A percentile compares a stretch with the other conserved stretches of the same genome.
These are phyloP conservation scores for Talaromyces sp. DNA, from an alignment of 2,329 filamentous ascomycete species.

Conservation along the genomic window DNA sequence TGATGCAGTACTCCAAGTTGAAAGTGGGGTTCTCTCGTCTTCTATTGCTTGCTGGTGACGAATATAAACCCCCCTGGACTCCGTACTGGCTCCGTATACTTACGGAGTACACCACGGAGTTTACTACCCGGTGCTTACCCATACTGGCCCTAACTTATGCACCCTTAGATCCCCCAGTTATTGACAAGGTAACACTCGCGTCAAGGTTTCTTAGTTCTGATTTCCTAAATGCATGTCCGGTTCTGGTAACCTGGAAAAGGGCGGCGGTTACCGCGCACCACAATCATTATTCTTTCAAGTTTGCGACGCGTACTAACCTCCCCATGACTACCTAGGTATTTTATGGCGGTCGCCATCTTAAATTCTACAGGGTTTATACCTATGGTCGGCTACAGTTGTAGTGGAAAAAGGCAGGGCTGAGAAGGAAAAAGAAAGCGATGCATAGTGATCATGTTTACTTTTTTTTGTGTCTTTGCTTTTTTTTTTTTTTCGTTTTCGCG, in stretches of 20 bases:
- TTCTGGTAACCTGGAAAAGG: constrained; percentile 10
- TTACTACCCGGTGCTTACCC: too few relatives aligned
- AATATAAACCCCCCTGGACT: too few relatives aligned
- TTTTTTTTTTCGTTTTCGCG: constrained; percentile 1
- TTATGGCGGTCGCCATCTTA: not conserved
- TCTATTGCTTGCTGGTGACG: too few relatives aligned
- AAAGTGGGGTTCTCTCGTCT: not conserved
- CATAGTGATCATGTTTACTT: constrained; percentile 15
- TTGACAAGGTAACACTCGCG: not conserved
- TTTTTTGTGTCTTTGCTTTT: constrained; percentile 14
- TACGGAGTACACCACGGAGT: too few relatives aligned
- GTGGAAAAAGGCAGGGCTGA: not conserved
- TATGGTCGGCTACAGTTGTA: too few relatives aligned
- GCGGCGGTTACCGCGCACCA: constrained; percentile 25
- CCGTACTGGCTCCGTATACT: too few relatives aligned
- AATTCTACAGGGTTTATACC: not conserved
- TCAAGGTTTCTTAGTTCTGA: not conserved
- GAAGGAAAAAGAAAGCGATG: constrained; percentile 2
- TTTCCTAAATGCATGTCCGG: not conserved
- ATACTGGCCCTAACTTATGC: too few relatives aligned
- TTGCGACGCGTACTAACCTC: not conserved
- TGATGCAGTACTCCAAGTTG: not conserved
- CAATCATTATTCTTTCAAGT: not conserved
- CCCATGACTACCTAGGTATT: not conserved
- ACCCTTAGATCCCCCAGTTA: too few relatives aligned